phyloP scores from a whole-genome alignment of 176 grass and related monocot genomes.

The Poa annua region DNA sequence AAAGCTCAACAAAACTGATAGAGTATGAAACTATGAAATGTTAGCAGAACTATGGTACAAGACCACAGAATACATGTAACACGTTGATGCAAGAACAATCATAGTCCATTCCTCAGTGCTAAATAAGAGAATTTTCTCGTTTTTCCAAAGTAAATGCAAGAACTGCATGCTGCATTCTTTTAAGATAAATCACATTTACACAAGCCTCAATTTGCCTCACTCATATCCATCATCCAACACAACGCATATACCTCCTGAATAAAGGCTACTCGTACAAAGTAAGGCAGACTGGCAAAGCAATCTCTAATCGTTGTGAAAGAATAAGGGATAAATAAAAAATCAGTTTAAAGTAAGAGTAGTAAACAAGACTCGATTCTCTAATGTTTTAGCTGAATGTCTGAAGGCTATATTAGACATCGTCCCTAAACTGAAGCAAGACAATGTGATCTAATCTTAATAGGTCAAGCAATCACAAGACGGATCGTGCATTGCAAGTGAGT shows the following conservation, averaged over 20 bases:
- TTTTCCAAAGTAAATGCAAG: slow-evolving; percentile 6
- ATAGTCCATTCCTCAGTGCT: background rate
- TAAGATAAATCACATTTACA: background rate
- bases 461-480: background rate
- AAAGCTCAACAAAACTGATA: background rate
- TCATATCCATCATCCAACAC: slow-evolving; percentile 11
- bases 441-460: background rate
- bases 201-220: background rate
- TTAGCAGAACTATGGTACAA: background rate
- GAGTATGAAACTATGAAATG: background rate
- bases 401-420: background rate
- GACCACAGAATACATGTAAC: slow-evolving; percentile 5
- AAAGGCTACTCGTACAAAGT: background rate
- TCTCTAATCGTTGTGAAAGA: background rate
- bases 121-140: background rate
- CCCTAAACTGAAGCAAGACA: background rate
- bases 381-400: background rate
- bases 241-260: background rate
- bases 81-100: background rate
- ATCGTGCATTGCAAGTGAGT: slow-evolving; percentile 21
- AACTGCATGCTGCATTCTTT: background rate
- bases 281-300: background rate
- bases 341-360: background rate
- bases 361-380: background rate
- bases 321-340: background rate